Base-by-base conservation (phyloP, 208 protist species). In the Jaenimonas drosophilae region DNA sequence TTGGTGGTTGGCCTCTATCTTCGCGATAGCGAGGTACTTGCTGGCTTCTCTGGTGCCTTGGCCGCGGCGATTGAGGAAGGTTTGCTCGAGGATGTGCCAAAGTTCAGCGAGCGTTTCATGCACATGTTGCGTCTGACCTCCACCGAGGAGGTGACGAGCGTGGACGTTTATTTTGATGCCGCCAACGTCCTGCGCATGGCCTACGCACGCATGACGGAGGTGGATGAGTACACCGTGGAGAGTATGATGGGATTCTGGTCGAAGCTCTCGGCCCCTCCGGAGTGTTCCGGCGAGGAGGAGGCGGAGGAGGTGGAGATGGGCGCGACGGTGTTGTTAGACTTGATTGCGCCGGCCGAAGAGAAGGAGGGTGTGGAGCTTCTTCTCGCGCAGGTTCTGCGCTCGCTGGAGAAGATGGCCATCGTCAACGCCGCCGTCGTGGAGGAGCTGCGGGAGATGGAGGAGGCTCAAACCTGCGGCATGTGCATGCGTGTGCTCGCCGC, bases 71-170 rank as follows among this genome's bases (percentile, higher is more conserved):
- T 90, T 25, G 78, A 91, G 58, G 85, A 94, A 28, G 80, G 78
- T 16, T 31, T 88, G 17, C 46, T 91, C 9, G 78, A 88, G 48
- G 85, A 94, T 43, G 75, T 82, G 23, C 85, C 85, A 16, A 86
- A 84, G 73, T 90, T 88, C 68, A 65, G 67, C 23, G 77, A 90
- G 55, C 85, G 85, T 36, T 90, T 87, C 45, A 85, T 90, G 65
- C 49, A 41, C 27, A 88, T 94, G 70, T 70, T 94, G 59, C 61
- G 68, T 6, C 64, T 85, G 43, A 76, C 69, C 34, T 86, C 80
- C n/a, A 66, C 64, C 19, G 65, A 79, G 41, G 64, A 87, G 56
- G 69, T 70, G 59, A 58, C 55, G 30, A 64, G 51, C 29, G 71
- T 64, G 25, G 76, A 94, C 63, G 64, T 88, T 30, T 91, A 89